Evolutionary conservation across 306 rosid genomes (phyloP).

Genomic region (Boehmeria nivea): DNA sequence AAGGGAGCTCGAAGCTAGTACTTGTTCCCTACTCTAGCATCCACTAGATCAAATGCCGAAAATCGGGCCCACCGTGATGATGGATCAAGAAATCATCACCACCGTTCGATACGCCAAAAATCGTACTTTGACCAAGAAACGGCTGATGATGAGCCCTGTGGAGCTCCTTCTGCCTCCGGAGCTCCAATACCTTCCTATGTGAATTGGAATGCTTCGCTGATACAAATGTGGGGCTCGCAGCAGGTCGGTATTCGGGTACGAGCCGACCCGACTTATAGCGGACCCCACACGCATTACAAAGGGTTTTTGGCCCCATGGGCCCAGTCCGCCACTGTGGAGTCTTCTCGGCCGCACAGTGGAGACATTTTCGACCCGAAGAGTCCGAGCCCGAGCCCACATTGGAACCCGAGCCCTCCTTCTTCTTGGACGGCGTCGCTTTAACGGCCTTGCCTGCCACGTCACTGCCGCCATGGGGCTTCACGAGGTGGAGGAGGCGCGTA

Average conservation of each 20-base stretch:
- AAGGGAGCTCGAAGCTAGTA: conserved; percentile 27
- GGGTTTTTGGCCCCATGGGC: conserved; percentile 48
- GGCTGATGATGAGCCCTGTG: conserved; percentile 33
- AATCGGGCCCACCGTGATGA: conserved; percentile 53
- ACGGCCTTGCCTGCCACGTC: conserved; percentile 1
- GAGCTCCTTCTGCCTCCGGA: conserved; percentile 39
- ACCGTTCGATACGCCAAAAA: conserved; percentile 81
- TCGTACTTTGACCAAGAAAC: conserved; percentile 43
- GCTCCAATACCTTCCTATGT: conserved; percentile 47
- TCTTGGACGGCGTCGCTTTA: conserved; percentile 24
- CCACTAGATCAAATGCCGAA: conserved; percentile 58
- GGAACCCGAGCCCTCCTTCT: conserved; percentile 27
- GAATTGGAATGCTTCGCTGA: conserved; percentile 44
- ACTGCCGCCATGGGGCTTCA: conserved; percentile 15
- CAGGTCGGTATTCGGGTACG: conserved; percentile 48
- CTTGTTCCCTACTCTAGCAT: conserved; percentile 27
- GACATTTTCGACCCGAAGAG: conserved; percentile 35
- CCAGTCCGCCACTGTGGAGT: conserved; percentile 53
- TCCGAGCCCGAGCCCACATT: conserved; percentile 23
- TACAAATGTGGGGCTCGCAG: conserved; percentile 39
- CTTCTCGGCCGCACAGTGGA: conserved; percentile 45
- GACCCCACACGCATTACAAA: conserved; percentile 45
- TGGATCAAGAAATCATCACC: conserved; percentile 64
- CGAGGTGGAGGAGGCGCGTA: conserved; percentile 81
- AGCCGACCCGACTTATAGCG: conserved; percentile 44